These are phyloP conservation scores for Chaetomiaceae sp. DNA, from an alignment of 2,329 filamentous ascomycete species.

Conservation along the genomic window DNA sequence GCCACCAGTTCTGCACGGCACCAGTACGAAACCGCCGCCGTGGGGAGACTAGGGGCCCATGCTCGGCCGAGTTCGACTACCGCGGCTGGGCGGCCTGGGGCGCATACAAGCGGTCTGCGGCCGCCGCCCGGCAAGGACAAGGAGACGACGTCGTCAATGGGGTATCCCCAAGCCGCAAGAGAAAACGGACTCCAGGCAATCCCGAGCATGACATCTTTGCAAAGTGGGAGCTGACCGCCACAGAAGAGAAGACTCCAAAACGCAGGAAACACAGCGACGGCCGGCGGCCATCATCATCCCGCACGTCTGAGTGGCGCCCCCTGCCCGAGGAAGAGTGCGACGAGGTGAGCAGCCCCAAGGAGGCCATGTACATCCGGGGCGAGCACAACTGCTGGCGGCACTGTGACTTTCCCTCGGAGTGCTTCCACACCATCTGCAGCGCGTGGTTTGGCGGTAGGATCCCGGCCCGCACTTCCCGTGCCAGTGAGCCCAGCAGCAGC, in stretches of 20 bases:
- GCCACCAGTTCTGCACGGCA: conserved; percentile 34
- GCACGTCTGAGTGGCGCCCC: background rate
- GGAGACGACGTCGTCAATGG: no score
- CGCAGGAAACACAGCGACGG: background rate
- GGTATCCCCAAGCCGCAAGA: background rate
- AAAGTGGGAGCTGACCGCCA: conserved; percentile 1
- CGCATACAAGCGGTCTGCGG: conserved; percentile 29
- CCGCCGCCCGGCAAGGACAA: background rate
- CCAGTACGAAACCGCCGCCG: conserved; percentile 6
- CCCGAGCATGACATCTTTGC: conserved; percentile 8
- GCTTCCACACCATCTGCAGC: conserved; percentile 11
- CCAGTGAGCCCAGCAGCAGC: background rate
- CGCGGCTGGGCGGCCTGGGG: conserved; percentile 29
- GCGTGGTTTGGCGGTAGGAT: background rate
- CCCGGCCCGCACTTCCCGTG: no score
- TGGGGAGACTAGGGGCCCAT: conserved; percentile 14
- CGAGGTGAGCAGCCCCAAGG: conserved; percentile 13
- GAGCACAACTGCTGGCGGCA: conserved; percentile 27
- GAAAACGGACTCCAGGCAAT: background rate
- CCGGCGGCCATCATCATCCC: no score
- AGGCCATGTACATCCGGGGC: conserved; percentile 20
- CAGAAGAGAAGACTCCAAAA: background rate
- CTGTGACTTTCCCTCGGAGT: conserved; percentile 31
- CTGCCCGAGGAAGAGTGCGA: background rate
- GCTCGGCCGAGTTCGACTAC: conserved; percentile 34